phyloP scores from a whole-genome alignment of 78 protist species.

The Creolimax fragrantissima region DNA sequence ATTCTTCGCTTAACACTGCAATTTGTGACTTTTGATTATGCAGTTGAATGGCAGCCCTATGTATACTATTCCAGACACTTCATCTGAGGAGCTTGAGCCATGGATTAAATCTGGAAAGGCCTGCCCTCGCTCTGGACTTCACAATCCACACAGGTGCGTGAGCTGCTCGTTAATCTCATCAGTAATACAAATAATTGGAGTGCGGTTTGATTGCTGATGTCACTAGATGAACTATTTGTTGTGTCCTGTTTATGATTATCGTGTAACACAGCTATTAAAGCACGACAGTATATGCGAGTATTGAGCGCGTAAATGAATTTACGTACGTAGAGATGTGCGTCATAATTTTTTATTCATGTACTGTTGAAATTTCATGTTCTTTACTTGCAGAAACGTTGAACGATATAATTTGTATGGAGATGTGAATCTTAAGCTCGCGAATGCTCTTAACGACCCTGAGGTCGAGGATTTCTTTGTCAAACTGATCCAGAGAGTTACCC shows the following conservation, averaged over 20 bases:
- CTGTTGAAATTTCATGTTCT: too few species aligned
- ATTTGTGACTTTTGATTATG: too few species aligned
- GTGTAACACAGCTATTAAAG: too few species aligned
- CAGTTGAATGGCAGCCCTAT: background rate
- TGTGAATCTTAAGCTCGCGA: background rate
- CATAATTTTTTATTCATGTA: too few species aligned
- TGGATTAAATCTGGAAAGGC: background rate
- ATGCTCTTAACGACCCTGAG: conserved; percentile 9
- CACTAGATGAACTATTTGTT: too few species aligned
- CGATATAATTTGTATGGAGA: background rate
- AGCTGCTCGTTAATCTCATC: background rate
- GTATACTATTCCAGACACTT: background rate
- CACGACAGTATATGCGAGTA: too few species aligned
- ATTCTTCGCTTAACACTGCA: too few species aligned
- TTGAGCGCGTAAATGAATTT: too few species aligned
- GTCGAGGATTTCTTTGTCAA: conserved; percentile 17
- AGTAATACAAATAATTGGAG: background rate
- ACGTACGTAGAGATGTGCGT: too few species aligned
- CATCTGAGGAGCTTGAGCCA: background rate
- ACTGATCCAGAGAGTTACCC: conserved; percentile 24
- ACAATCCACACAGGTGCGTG: background rate
- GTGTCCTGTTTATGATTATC: too few species aligned
- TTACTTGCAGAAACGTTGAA: background rate
- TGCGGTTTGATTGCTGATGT: too few species aligned
- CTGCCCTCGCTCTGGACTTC: background rate